These are phyloP conservation scores for Withania somnifera DNA, from an alignment of 305 asterid genomes.

Conservation along the genomic window DNA sequence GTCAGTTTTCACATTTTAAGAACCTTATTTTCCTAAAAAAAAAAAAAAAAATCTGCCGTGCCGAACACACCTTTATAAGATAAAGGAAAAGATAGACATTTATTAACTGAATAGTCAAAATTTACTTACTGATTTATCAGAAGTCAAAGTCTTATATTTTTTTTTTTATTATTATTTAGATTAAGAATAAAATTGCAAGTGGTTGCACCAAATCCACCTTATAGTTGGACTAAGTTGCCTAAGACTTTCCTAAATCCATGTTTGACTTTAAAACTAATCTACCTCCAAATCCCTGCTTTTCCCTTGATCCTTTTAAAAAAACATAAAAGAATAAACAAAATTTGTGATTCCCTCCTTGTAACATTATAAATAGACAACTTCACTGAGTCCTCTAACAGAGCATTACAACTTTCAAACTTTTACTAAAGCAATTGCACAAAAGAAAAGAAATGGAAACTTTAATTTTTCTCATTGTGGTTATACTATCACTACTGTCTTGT, in stretches of 20 bases:
- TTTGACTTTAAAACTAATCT: neutral
- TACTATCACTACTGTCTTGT: constrained; percentile 6
- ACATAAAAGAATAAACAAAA: neutral
- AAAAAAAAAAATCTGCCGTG: too few species aligned
- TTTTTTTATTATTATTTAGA: too few species aligned
- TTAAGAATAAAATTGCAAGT: constrained; percentile 2
- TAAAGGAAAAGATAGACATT: neutral
- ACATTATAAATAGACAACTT: neutral
- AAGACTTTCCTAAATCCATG: neutral
- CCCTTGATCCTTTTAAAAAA: neutral
- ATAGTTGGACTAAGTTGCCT: constrained; percentile 14
- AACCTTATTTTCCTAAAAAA: too few species aligned
- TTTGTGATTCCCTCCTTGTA: neutral
- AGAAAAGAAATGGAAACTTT: neutral
- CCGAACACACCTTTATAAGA: neutral
- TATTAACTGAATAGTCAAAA: neutral
- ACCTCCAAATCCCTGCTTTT: neutral
- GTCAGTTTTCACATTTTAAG: too few species aligned
- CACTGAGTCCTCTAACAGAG: neutral
- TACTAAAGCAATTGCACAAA: neutral
- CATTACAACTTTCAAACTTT: neutral
- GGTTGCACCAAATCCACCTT: constrained; percentile 26
- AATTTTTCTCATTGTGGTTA: constrained; percentile 2
- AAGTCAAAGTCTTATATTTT: neutral
- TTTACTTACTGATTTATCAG: neutral